phyloP scores from a whole-genome alignment of 2,329 filamentous ascomycete genomes.

The Colletotrichum tabaci region DNA sequence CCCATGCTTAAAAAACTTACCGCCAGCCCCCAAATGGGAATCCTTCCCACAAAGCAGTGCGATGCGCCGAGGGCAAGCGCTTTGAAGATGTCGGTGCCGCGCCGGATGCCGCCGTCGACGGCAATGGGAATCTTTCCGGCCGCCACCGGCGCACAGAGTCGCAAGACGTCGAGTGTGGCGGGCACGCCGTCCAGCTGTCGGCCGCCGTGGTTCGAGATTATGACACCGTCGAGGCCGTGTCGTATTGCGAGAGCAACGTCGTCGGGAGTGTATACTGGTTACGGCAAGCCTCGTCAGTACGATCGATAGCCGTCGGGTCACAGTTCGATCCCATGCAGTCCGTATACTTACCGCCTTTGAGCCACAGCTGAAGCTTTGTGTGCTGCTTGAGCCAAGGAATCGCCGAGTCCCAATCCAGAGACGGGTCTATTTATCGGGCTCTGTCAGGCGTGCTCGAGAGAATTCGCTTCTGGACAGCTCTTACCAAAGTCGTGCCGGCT shows the following conservation, averaged over 20 bases:
- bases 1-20: not conserved
- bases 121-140: slow-evolving; percentile 63
- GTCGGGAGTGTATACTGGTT: slow-evolving; percentile 52
- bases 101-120: slow-evolving; percentile 68
- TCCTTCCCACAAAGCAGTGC: slow-evolving; percentile 28
- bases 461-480: rapidly evolving
- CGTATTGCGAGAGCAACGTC: slow-evolving; percentile 58
- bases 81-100: slow-evolving; percentile 70
- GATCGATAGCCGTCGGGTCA: not conserved
- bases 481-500: slow-evolving; percentile 21
- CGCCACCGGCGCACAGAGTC: slow-evolving; percentile 59
- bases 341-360: slow-evolving; percentile 15
- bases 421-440: not conserved
- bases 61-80: slow-evolving; percentile 65
- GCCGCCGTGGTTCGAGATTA: slow-evolving; percentile 80
- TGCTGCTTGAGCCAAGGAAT: slow-evolving; percentile 63
- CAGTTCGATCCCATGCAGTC: slow-evolving; percentile 52
- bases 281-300: not conserved
- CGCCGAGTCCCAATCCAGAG: slow-evolving; percentile 59
- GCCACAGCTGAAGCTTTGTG: slow-evolving; percentile 64
- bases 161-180: slow-evolving; percentile 54
- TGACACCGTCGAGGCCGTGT: slow-evolving; percentile 74
- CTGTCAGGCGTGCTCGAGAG: not conserved
- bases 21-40: slow-evolving; percentile 29
- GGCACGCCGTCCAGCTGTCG: slow-evolving; percentile 63